Evolutionary conservation across 208 protist species (phyloP), one percentile per base, ranked within the genome.

Genomic region (Leishmania turanica): DNA sequence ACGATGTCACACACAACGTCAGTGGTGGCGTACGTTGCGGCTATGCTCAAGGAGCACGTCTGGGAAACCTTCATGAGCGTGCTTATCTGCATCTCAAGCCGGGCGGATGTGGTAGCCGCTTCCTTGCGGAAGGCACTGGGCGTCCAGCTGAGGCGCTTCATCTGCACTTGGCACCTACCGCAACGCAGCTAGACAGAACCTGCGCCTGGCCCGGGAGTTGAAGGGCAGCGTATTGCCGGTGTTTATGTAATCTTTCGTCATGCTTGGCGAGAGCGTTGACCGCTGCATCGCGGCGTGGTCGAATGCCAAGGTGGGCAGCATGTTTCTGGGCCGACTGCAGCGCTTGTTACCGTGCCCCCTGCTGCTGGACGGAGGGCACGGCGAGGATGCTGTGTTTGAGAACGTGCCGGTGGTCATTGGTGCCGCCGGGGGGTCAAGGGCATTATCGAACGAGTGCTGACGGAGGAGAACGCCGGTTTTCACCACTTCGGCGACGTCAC

Each of bases 261-360:
- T 92, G 83, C 71, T 92, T 40, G 86, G 86, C 49, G 89, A 92
- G 81, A 86, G 90, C 81, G 89, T 84, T 45, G 86, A 89, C 82
- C 86, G 80, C 79, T 85, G 87, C 75, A 87, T 92, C 64, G 84
- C 86, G 9, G 86, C 89, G 3, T 92, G 84, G 89, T 86, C 86
- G 34, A 80, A 85, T 66, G 75, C 85, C 37, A 65, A 66, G 3
- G 75, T 92, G 21, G 81, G 87, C 77, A 87, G 78, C 75, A 88
- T 87, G 79, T 74, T 79, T 47, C 81, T 92, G 27, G 84, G 77
- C 40, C 75, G 87, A 79, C 84, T 89, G 62, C 84, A 84, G 56
- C 87, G 87, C 31, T 84, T 90, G 27, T 71, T 92, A 56, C 84
- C 87, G 34, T 88, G 86, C 84, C 90, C 89, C 3, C 79, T 90